phyloP scores from a whole-genome alignment of 495 filamentous ascomycete species.

The Podospora australis region DNA sequence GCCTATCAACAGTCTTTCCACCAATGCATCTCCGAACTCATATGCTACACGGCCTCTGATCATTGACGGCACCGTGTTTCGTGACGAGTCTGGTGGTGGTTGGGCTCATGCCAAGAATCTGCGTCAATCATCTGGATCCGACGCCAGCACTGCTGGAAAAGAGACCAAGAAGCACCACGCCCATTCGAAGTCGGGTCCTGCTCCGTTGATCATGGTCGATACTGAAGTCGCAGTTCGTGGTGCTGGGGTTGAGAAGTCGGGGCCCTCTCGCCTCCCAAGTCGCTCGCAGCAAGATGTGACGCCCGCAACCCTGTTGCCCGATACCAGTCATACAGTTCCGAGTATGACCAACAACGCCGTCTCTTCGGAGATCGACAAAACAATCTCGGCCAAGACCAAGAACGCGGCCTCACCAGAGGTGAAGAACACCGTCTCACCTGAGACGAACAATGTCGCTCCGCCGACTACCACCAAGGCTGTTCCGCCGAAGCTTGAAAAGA shows the following conservation, averaged over 20 bases:
- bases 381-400: too few species aligned
- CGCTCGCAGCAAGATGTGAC: background rate
- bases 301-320: background rate
- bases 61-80: too few species aligned
- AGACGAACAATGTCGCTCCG: too few species aligned
- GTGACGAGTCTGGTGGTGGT: too few species aligned
- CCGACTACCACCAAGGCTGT: too few species aligned
- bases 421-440: too few species aligned
- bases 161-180: background rate
- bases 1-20: too few species aligned
- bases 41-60: too few species aligned
- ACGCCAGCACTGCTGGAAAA: background rate
- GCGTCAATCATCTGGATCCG: background rate
- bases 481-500: too few species aligned
- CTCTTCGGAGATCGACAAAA: too few species aligned
- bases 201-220: background rate
- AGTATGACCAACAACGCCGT: background rate
- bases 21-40: too few species aligned
- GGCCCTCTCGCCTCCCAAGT: constrained; percentile 6
- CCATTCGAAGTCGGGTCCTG: constrained; percentile 6
- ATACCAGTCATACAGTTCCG: background rate
- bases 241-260: background rate
- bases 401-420: too few species aligned
- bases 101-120: background rate
- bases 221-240: background rate